These are phyloP conservation scores for Leptodermis oblonga DNA, from an alignment of 257 asterid species.

Conservation along the genomic window DNA sequence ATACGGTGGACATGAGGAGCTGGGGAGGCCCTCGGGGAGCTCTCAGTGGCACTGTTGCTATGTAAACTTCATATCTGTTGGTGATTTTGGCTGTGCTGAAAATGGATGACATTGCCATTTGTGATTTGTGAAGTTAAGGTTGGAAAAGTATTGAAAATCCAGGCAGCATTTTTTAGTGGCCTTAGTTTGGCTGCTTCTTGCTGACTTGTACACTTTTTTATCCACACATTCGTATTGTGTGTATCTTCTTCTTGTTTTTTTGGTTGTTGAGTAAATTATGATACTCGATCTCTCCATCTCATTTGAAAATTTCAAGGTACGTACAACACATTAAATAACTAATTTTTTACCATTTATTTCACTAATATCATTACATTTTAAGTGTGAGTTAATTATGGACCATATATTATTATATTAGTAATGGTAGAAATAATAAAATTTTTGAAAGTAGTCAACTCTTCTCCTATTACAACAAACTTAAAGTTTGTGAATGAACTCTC, in stretches of 20 bases:
- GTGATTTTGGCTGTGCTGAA: constrained; percentile 4
- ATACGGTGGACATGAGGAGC: constrained; percentile 47
- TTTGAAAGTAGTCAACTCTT: too few relatives aligned
- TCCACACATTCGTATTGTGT: not conserved
- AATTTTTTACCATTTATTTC: too few relatives aligned
- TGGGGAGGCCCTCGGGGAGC: constrained; percentile 62
- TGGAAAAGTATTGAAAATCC: not conserved
- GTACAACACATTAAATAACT: too few relatives aligned
- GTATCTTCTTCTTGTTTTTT: not conserved
- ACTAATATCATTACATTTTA: too few relatives aligned
- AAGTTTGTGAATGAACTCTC: too few relatives aligned
- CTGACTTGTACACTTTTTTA: not conserved
- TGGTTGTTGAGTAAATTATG: too few relatives aligned
- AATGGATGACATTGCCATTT: constrained; percentile 2
- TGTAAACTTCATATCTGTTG: constrained; percentile 53
- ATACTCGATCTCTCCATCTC: too few relatives aligned
- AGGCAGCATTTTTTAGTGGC: not conserved
- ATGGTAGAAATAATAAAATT: too few relatives aligned
- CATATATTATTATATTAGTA: too few relatives aligned
- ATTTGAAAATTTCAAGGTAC: too few relatives aligned
- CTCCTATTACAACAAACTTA: too few relatives aligned
- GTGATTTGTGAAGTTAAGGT: not conserved
- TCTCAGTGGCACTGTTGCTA: constrained; percentile 63
- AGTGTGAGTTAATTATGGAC: too few relatives aligned
- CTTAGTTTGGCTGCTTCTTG: not conserved